phyloP scores from a whole-genome alignment of 805 yeast species.

The Barnettozyma botsteinii region DNA sequence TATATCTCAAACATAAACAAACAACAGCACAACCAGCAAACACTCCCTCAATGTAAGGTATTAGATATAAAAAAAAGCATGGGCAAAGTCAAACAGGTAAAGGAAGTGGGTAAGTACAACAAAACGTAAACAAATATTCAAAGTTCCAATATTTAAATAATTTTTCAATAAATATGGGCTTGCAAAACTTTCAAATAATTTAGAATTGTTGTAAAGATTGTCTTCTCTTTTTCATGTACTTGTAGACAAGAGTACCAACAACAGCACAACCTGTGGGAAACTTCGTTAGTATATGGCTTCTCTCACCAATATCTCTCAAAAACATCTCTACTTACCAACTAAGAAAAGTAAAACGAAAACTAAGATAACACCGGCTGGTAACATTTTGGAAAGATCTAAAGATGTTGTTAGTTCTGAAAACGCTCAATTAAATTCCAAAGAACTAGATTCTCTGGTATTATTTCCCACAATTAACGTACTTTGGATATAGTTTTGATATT shows the following conservation, averaged over 20 bases:
- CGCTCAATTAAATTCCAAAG: too few relatives aligned
- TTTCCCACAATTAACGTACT: too few relatives aligned
- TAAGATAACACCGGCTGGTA: conserved; percentile 30
- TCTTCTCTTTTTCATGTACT: conserved; percentile 19
- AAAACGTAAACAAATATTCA: too few relatives aligned
- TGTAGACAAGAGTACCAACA: conserved; percentile 10
- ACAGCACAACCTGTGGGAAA: conserved; percentile 15
- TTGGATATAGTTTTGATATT: background rate
- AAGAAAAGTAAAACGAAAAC: conserved; percentile 26
- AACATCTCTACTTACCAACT: conserved; percentile 19
- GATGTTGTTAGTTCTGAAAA: background rate
- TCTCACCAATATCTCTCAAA: background rate
- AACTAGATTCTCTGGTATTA: too few relatives aligned
- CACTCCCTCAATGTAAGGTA: too few relatives aligned
- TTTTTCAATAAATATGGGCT: too few relatives aligned
- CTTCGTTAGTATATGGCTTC: conserved; percentile 8
- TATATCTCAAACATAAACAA: too few relatives aligned
- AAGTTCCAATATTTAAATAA: background rate
- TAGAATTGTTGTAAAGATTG: conserved; percentile 24
- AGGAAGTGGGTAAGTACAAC: too few relatives aligned
- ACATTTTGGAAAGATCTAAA: conserved; percentile 20
- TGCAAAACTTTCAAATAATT: background rate
- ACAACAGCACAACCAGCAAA: too few relatives aligned
- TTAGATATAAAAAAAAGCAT: too few relatives aligned
- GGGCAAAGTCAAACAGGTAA: too few relatives aligned